Conservation (phyloP, 192 early-diverging fungal genomes). For the Gorgonomyces haynaldii region DNA sequence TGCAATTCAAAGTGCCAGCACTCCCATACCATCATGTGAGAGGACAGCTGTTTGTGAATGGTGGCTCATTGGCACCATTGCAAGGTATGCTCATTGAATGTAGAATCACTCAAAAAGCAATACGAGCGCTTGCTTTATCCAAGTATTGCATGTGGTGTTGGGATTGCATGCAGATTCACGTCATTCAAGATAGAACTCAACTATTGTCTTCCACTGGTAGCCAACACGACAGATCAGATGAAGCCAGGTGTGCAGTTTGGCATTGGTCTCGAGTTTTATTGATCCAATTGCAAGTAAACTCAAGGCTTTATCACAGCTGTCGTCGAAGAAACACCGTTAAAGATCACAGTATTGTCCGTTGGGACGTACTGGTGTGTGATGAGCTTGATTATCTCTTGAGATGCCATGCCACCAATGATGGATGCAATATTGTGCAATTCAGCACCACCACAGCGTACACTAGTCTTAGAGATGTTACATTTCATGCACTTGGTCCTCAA, state of each 20-base stretch:
- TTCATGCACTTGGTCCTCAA: conserved; percentile 52
- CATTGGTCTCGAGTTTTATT: conserved; percentile 74
- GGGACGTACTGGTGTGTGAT: conserved; percentile 93
- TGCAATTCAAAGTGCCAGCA: conserved; percentile 72
- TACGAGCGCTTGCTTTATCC: conserved; percentile 46
- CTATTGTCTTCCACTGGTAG: conserved; percentile 62
- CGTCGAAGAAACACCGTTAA: conserved; percentile 65
- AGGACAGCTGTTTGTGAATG: conserved; percentile 82
- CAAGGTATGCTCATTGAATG: conserved; percentile 20
- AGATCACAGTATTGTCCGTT: conserved; percentile 72
- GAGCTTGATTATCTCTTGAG: conserved; percentile 92
- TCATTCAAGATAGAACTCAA: conserved; percentile 83
- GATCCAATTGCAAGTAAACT: background rate
- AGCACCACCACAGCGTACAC: conserved; percentile 48
- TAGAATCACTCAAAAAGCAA: conserved; percentile 6
- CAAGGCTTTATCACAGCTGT: conserved; percentile 9
- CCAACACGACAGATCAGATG: conserved; percentile 25
- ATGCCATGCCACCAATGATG: conserved; percentile 75
- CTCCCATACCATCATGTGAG: conserved; percentile 51
- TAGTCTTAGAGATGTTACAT: conserved; percentile 34
- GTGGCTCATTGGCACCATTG: conserved; percentile 55
- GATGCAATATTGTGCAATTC: conserved; percentile 79
- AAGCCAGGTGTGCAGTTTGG: conserved; percentile 78
- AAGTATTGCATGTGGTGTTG: conserved; percentile 65
- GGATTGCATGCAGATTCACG: conserved; percentile 76